Percentiles rank a stretch among this genome's conserved stretches.
These are phyloP conservation scores for Hippophae tibetana DNA, from an alignment of 306 rosid species.

Conservation along the genomic window DNA sequence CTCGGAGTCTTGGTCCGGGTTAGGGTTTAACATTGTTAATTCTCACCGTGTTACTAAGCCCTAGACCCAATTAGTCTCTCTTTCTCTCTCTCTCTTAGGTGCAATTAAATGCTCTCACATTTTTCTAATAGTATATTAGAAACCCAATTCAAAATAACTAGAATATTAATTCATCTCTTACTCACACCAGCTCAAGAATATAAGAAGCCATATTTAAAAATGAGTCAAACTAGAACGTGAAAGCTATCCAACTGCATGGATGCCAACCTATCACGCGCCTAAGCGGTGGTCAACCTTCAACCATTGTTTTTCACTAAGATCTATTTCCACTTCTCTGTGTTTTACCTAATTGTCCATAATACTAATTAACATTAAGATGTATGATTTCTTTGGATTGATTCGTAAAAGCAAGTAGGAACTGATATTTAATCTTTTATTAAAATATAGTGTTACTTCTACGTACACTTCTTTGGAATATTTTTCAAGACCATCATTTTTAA, in stretches of 20 bases:
- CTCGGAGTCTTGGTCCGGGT: slow-evolving; percentile 37
- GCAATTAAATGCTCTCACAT: slow-evolving; percentile 7
- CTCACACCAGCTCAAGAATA: not conserved
- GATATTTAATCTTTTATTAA: not conserved
- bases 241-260: slow-evolving; percentile 46
- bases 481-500: not conserved
- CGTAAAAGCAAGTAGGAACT: slow-evolving; percentile 9
- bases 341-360: slow-evolving; percentile 6
- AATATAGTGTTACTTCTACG: slow-evolving; percentile 3
- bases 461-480: slow-evolving; percentile 22
- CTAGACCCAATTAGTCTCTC: slow-evolving; percentile 10
- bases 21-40: slow-evolving; percentile 27
- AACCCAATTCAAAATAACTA: too few species aligned
- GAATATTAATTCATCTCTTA: not conserved
- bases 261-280: slow-evolving; percentile 66
- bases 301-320: not conserved
- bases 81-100: not conserved
- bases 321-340: not conserved
- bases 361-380: not conserved
- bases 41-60: slow-evolving; percentile 3
- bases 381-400: slow-evolving; percentile 1
- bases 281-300: slow-evolving; percentile 43
- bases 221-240: slow-evolving; percentile 57
- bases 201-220: not conserved
- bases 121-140: not conserved